Percentiles rank a stretch among this genome's conserved stretches.
Evolutionary conservation across 2,329 filamentous ascomycete species (phyloP).

Genomic region (Alternaria postmessia): DNA sequence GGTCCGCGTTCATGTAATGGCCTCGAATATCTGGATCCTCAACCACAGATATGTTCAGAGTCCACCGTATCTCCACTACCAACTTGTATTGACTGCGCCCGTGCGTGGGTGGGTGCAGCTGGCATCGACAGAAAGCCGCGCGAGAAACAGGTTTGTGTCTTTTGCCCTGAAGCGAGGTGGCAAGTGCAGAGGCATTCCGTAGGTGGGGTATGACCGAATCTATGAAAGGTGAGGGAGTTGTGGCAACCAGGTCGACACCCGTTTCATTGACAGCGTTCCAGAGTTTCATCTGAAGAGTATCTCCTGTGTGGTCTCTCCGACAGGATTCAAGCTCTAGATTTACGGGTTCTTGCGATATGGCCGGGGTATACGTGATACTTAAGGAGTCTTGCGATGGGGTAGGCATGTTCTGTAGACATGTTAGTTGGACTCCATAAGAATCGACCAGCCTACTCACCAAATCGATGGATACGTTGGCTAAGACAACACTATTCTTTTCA

Average conservation of each 20-base stretch:
- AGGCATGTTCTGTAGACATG: constrained; percentile 12
- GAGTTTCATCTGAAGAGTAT: constrained; percentile 28
- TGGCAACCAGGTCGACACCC: constrained; percentile 31
- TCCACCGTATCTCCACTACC: constrained; percentile 43
- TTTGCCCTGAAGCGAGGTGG: constrained; percentile 27
- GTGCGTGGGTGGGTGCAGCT: constrained; percentile 19
- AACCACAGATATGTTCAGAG: constrained; percentile 36
- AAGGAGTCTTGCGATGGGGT: constrained; percentile 1
- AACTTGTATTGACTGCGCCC: constrained; percentile 22
- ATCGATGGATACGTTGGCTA: constrained; percentile 37
- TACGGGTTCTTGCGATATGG: constrained; percentile 12
- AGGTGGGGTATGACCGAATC: constrained; percentile 33
- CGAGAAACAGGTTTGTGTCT: constrained; percentile 25
- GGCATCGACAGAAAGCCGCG: constrained; percentile 39
- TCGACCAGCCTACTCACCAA: constrained; percentile 30
- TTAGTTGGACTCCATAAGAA: constrained; percentile 9
- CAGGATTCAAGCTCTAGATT: constrained; percentile 37
- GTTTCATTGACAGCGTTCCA: constrained; percentile 24
- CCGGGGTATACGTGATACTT: background rate
- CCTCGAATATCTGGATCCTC: constrained; percentile 26
- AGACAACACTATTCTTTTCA: constrained; percentile 35
- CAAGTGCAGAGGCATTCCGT: constrained; percentile 28
- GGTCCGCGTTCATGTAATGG: constrained; percentile 33
- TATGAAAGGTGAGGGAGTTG: constrained; percentile 21
- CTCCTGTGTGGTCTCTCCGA: constrained; percentile 9